Evolutionary conservation across 495 filamentous ascomycete genomes (phyloP), one percentile per base, ranked within the genome.

Genomic region (Schizothecium vesticola): DNA sequence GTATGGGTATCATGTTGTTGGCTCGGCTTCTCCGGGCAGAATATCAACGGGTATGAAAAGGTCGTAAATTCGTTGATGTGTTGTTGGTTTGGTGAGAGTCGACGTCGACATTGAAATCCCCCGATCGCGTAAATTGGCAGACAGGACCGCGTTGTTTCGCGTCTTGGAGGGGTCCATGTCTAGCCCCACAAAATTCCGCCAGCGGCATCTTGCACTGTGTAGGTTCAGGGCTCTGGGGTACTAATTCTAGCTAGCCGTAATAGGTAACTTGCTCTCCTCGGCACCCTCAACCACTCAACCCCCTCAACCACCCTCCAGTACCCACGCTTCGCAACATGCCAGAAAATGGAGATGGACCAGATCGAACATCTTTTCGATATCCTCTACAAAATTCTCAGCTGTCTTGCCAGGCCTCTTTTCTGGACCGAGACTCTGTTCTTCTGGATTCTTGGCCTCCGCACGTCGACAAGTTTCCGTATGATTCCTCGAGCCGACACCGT

Each of bases 121-220:
- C 56, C 56, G 33, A 61, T 55, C 75, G 75, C 75, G 76, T 78
- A 72, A 77, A 78, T 75, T 68, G 75, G 68, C 23, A 56, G 68
- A 29, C 57, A n/a, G 13, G 23, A 25, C 28, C 69, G 72, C 71
- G 72, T 70, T 65, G 61, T 61, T 59, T 67, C 71, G 75, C 75
- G 72, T 75, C 65, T 64, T 73, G 69, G 75, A 62, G 76, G 76
- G 73, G 70, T 28, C 69, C 19, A 3, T 60, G 58, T 21, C 68
- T 26, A 33, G 16, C 57, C 56, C 55, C 62, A 63, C 33, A 23
- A 43, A 16, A 23, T 8, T 12, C 64, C 67, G 67, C 70, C 70
- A 67, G 23, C 63, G 67, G 68, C 70, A 72, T 59, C 64, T 59
- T 19, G 0, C 12, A 36, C n/a, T n/a, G n/a, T n/a, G n/a, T n/a